Conservation (phyloP, 371 early-diverging fungal genomes). For the Circinella minor region DNA sequence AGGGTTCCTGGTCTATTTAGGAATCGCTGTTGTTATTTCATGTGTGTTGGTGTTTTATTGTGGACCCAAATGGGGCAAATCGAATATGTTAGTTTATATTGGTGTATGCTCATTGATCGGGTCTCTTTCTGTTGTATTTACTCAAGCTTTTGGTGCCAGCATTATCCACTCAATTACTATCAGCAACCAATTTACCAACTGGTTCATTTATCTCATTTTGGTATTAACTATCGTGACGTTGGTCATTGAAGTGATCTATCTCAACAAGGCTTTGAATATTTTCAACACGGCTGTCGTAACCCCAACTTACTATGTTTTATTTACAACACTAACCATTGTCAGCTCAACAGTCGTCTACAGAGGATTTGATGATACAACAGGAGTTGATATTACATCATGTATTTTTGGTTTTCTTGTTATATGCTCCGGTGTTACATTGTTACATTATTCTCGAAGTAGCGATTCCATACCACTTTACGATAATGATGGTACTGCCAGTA, state of each 20-base stretch:
- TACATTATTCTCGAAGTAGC: constrained; percentile 38
- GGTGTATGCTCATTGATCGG: constrained; percentile 89
- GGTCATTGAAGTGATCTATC: constrained; percentile 90
- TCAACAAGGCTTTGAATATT: constrained; percentile 94
- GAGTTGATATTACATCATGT: constrained; percentile 81
- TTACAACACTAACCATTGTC: constrained; percentile 91
- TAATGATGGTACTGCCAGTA: constrained; percentile 33
- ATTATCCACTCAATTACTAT: constrained; percentile 83
- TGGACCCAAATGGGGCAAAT: constrained; percentile 86
- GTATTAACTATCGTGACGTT: constrained; percentile 78
- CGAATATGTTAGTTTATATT: constrained; percentile 87
- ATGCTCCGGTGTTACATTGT: constrained; percentile 58
- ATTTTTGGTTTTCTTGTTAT: constrained; percentile 91
- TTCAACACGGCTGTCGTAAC: constrained; percentile 93
- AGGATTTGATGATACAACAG: constrained; percentile 82
- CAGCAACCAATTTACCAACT: constrained; percentile 88
- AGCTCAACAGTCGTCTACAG: constrained; percentile 88
- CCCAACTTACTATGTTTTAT: constrained; percentile 93
- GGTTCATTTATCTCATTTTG: constrained; percentile 87
- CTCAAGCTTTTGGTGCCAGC: constrained; percentile 91
- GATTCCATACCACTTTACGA: neutral
- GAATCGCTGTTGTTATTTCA: constrained; percentile 63
- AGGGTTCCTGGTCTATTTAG: constrained; percentile 84
- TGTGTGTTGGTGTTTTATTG: constrained; percentile 76
- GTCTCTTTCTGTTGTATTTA: constrained; percentile 92